Percentiles rank a stretch among this genome's conserved stretches.
Conservation (phyloP, 441 rosid genomes). For the Daphne laureola region DNA sequence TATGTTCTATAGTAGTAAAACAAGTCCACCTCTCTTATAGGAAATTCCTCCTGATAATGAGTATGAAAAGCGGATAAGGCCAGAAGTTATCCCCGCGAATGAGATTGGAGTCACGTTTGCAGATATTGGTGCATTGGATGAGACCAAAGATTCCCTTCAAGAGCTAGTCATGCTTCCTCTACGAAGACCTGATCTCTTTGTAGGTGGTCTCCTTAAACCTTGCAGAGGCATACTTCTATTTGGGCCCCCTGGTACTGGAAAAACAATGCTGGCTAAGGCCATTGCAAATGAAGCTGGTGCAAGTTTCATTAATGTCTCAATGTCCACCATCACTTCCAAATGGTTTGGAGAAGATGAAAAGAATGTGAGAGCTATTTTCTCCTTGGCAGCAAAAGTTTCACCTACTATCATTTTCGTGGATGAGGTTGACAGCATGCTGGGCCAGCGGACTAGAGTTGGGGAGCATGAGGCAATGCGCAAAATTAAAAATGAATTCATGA, state of each 20-base stretch:
- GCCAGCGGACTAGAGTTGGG: constrained; percentile 89
- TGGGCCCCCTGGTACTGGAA: constrained; percentile 99
- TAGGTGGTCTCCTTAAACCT: constrained; percentile 97
- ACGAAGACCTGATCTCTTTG: constrained; percentile 91
- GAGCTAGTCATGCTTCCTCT: constrained; percentile 99
- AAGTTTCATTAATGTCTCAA: constrained; percentile 93
- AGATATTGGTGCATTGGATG: constrained; percentile 90
- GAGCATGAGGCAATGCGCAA: constrained; percentile 99
- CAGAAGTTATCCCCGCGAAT: constrained; percentile 90
- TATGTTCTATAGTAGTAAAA: constrained; percentile 4
- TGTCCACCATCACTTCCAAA: constrained; percentile 99
- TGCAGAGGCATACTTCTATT: constrained; percentile 93
- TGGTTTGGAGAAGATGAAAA: constrained; percentile 99
- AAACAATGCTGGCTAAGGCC: constrained; percentile 98
- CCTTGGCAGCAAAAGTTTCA: constrained; percentile 89
- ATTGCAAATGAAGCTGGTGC: constrained; percentile 99
- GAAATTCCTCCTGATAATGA: constrained; percentile 89
- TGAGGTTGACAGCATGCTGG: constrained; percentile 98
- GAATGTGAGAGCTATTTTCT: constrained; percentile 85
- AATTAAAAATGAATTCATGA: constrained; percentile 95
- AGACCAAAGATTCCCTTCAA: constrained; percentile 88
- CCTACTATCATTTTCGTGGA: constrained; percentile 96
- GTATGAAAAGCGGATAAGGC: constrained; percentile 93
- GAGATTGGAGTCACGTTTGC: constrained; percentile 95
- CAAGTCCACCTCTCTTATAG: constrained; percentile 26